Conservation (phyloP, 2,329 filamentous ascomycete species). For the Fusarium virguliforme region DNA sequence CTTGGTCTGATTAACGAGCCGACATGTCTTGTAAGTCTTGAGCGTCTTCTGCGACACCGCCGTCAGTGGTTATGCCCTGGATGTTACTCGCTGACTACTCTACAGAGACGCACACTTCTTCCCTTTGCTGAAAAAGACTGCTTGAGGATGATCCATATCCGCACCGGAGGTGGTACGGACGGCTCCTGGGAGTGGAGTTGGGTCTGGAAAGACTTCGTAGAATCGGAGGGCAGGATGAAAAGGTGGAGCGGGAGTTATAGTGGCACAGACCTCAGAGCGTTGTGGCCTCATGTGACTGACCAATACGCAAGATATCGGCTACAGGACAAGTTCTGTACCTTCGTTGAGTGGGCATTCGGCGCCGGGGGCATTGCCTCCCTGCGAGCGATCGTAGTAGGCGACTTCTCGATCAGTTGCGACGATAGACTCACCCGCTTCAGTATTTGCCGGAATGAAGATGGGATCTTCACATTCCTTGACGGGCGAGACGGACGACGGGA, state of each 20-base stretch:
- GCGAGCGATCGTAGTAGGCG: background rate
- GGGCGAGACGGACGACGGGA: background rate
- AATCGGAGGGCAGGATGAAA: background rate
- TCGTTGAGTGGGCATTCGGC: background rate
- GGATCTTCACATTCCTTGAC: background rate
- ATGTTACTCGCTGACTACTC: background rate
- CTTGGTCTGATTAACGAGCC: background rate
- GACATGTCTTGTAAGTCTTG: background rate
- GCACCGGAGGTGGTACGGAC: background rate
- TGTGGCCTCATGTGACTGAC: background rate
- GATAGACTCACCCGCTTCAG: background rate
- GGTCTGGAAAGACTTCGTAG: background rate
- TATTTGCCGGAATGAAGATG: background rate
- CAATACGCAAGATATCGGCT: background rate
- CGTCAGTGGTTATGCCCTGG: background rate
- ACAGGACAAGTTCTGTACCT: background rate
- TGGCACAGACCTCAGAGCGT: background rate
- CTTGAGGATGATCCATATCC: background rate
- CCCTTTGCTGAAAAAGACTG: background rate
- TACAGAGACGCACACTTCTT: background rate
- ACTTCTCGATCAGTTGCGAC: background rate
- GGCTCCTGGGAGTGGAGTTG: background rate
- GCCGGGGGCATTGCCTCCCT: background rate
- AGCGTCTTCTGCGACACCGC: background rate
- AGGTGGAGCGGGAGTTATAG: background rate